Evolutionary conservation across 2,329 filamentous ascomycete species (phyloP), one percentile per base, ranked within the genome.

Genomic region (Capronia epimyces): DNA sequence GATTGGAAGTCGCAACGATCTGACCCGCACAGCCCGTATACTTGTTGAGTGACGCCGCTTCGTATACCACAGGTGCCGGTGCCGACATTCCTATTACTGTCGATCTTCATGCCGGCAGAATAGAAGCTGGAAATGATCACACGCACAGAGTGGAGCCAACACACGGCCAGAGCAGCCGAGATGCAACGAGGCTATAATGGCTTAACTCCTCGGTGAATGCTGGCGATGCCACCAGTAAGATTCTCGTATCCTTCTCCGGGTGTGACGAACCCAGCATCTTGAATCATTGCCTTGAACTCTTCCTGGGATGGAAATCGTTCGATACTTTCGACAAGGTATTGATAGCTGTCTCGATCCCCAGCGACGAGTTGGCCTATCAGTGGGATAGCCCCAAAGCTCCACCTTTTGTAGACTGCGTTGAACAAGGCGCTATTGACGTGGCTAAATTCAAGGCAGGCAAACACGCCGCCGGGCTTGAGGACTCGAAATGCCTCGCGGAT

Each of bases 291-390:
- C 58, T 84, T 79, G 65, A 95, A 98, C 60, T 88, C 82, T 46
- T 82, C 78, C 74, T 98, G 94, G 60, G 75, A 84, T 0, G 93
- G 94, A 67, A 97, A 97, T 42, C 80, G 76, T 71, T 96, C 90
- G 68, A 98, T 98, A 69, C 90, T 96, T 77, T 98, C 93, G 8
- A 98, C 93, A 8, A 98, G 77, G 71, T 98, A 98, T 75, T 98
- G 93, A 70, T 98, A 98, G 67, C 89, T 95, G 65, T 94, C 91
- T 50, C 91, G 78, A 67, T 98, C 94, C 5, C 88, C 89, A 1
- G 93, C 91, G 13, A 98, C 90, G 54, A 98, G 66, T 72, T 98
- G 91, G 2, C 93, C 94, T 64, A 98, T 96, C 60, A 98, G 69
- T 0, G 93, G 93, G 59, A 98, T 98, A 10, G 89, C 89, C 53